A percentile compares a stretch with the other conserved stretches of the same genome.
Conservation (phyloP, 495 filamentous ascomycete genomes). For the Penicillium chermesinum region DNA sequence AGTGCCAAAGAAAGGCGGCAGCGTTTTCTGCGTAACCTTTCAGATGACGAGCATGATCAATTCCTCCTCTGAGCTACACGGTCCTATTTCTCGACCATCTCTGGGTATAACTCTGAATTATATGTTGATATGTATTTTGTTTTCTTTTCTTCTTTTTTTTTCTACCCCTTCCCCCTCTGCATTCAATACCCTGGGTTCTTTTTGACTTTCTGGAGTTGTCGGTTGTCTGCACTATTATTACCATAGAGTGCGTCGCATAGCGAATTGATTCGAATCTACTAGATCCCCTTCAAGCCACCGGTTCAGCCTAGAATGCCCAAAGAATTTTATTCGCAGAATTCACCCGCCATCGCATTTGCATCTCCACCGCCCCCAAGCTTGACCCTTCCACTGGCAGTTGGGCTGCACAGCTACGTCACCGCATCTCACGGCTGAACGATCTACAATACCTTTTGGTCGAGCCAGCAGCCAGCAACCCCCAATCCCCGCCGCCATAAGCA, state of each 20-base stretch:
- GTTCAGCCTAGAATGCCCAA: background rate
- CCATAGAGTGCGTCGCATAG: conserved; percentile 9
- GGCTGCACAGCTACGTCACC: background rate
- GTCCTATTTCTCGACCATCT: no score
- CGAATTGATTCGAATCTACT: background rate
- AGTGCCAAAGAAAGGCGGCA: conserved; percentile 28
- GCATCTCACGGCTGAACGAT: background rate
- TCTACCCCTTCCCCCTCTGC: conserved; percentile 7
- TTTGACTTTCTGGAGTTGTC: conserved; percentile 11
- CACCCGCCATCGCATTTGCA: no score
- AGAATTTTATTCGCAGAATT: no score
- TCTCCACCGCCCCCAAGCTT: no score
- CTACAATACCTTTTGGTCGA: no score
- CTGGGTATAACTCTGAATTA: background rate
- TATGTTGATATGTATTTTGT: conserved; percentile 6
- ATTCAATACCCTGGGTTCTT: conserved; percentile 27
- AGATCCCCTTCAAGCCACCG: no score
- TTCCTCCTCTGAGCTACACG: conserved; percentile 35
- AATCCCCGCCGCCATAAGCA: no score
- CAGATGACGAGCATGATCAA: conserved; percentile 32
- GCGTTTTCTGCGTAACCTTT: conserved; percentile 31
- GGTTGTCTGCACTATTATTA: conserved; percentile 9
- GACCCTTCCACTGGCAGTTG: no score
- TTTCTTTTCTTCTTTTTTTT: conserved; percentile 3
- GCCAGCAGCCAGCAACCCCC: no score